Conservation (phyloP, 257 asterid genomes). For the Salvia hispanica region DNA sequence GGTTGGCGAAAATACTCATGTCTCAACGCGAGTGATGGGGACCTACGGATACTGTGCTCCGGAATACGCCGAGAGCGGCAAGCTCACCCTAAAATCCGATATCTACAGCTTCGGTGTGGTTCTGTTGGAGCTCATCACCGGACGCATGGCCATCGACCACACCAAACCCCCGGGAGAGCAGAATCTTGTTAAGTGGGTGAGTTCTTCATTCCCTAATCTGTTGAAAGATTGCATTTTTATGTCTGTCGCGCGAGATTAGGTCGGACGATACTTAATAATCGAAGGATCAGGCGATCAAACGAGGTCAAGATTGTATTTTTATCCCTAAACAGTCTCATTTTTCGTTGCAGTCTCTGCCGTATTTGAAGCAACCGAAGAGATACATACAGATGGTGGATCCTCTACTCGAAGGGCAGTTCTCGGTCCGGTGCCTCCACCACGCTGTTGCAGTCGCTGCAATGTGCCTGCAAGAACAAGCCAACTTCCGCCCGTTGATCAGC, state of each 20-base stretch:
- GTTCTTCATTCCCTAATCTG: slow-evolving; percentile 23
- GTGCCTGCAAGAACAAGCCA: slow-evolving; percentile 89
- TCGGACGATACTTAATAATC: neutral
- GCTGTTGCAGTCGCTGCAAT: slow-evolving; percentile 76
- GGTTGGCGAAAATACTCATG: slow-evolving; percentile 86
- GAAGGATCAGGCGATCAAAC: neutral
- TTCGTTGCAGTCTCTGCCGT: slow-evolving; percentile 63
- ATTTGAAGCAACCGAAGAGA: slow-evolving; percentile 59
- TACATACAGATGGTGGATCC: slow-evolving; percentile 72
- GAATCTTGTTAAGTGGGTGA: slow-evolving; percentile 83
- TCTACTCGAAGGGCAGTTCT: slow-evolving; percentile 56
- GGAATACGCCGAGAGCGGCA: slow-evolving; percentile 86
- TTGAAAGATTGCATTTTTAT: too few species aligned
- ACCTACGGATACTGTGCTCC: slow-evolving; percentile 94
- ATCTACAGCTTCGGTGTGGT: slow-evolving; percentile 93
- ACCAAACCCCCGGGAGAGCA: slow-evolving; percentile 60
- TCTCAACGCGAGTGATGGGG: slow-evolving; percentile 95
- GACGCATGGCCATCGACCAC: slow-evolving; percentile 71
- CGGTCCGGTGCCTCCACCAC: slow-evolving; percentile 67
- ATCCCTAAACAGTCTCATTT: neutral
- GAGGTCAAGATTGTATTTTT: too few species aligned
- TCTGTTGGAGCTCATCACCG: slow-evolving; percentile 80
- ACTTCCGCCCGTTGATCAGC: slow-evolving; percentile 64
- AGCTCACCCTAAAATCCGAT: slow-evolving; percentile 81
- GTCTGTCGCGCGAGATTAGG: too few species aligned